Evolutionary conservation across 1,284 basidiomycete genomes (phyloP), one percentile per base, ranked within the genome.

Genomic region (Stygiomarasmius scandens): DNA sequence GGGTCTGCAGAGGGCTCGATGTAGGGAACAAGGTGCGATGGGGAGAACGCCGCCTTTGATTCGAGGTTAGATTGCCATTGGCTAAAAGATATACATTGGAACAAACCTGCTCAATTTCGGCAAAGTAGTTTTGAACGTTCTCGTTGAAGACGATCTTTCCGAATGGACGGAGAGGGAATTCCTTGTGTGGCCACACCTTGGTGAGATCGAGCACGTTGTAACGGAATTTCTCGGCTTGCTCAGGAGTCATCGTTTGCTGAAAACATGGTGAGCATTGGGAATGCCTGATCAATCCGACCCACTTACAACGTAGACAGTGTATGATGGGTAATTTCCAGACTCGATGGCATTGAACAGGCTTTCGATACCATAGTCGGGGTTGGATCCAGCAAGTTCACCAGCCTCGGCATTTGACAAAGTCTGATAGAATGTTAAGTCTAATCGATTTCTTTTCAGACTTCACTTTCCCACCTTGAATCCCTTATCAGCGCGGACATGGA

Each of bases 151-250:
- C 90, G 59, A 97, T 73, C 76, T 89, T 94, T 64, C 95, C 95
- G 62, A 97, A 72, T 8, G 85, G 85, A 58, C 93, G 87, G 56
- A 96, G 81, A n/a, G 95, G 95, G 82, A 80, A 96, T 27, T 96
- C 86, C 50, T 70, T 70, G 70, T 94, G 93, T 10, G 92, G 82
- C 92, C 93, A 95, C 64, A 93, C 77, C 74, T 97, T 96, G 61
- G 95, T 97, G 54, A 97, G 77, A 73, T 97, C 95, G 64, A 96
- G 86, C 59, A 94, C 77, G 71, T 91, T 93, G 82, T 93, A 91
- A 61, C 91, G 87, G 82, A 92, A 94, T 51, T 84, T 80, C 77
- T 95, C 92, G n/a, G 95, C 95, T 77, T 97, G 90, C 67, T 90
- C 80, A 2, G 87, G 78, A 0, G 93, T 95, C 93, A 95, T 95